Conservation (phyloP, 805 yeast genomes). For the Lachancea thermotolerans region DNA sequence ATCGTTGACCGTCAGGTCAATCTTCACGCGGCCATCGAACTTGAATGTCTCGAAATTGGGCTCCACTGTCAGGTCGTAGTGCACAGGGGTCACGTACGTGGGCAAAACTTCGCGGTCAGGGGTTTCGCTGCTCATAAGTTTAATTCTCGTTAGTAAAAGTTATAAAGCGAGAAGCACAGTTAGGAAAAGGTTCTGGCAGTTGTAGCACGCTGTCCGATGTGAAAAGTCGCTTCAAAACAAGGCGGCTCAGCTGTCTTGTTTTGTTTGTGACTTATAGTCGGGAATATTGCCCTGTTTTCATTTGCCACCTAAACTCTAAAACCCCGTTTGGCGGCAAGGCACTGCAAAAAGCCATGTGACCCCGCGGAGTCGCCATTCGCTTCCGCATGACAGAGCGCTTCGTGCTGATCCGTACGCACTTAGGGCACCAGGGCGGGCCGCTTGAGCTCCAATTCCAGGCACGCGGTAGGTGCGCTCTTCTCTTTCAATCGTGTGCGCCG, state of each 20-base stretch:
- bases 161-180: neutral
- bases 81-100: conserved; percentile 58
- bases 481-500: too few relatives aligned
- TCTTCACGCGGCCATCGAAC: conserved; percentile 48
- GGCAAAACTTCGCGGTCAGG: conserved; percentile 46
- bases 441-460: too few relatives aligned
- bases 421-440: too few relatives aligned
- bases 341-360: neutral
- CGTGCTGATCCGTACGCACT: too few relatives aligned
- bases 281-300: neutral
- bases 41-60: conserved; percentile 56
- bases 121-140: conserved; percentile 13
- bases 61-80: conserved; percentile 62
- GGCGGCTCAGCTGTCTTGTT: neutral
- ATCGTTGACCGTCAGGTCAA: conserved; percentile 49
- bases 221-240: too few relatives aligned
- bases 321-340: neutral
- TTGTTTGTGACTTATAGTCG: neutral
- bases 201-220: too few relatives aligned
- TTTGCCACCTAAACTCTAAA: neutral
- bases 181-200: too few relatives aligned
- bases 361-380: neutral
- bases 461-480: too few relatives aligned
- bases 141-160: conserved; percentile 3
- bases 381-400: neutral